Evolutionary conservation across 2,329 filamentous ascomycete species (phyloP).

Genomic region (Penicillium occitanis): DNA sequence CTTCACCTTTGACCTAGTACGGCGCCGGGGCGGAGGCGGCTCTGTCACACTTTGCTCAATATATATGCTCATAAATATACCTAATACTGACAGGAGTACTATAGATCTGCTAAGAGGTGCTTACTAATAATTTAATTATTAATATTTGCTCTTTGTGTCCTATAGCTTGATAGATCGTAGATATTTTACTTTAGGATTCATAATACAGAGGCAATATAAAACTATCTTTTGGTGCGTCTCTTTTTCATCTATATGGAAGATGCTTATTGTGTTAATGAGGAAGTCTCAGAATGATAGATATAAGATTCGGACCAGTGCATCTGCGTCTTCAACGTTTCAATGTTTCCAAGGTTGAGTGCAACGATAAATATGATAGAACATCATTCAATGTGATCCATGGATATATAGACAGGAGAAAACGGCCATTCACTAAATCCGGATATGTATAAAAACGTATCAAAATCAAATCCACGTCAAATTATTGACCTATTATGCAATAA

Average conservation of each 20-base stretch:
- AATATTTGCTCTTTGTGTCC: slow-evolving; percentile 20
- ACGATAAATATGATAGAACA: no score
- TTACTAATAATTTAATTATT: slow-evolving; percentile 20
- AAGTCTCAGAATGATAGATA: slow-evolving; percentile 38
- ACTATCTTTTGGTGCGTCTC: slow-evolving; percentile 31
- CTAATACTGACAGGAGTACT: slow-evolving; percentile 33
- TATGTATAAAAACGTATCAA: background rate
- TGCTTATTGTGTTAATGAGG: slow-evolving; percentile 26
- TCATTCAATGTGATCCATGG: no score
- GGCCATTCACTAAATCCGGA: background rate
- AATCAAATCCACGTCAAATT: background rate
- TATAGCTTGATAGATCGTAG: slow-evolving; percentile 20
- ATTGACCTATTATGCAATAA: background rate
- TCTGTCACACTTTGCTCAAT: no score
- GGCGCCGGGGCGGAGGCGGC: no score
- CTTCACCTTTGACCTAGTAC: no score
- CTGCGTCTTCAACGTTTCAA: no score
- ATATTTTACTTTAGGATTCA: slow-evolving; percentile 25
- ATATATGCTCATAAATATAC: no score
- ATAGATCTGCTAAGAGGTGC: slow-evolving; percentile 25
- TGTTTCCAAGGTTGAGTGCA: no score
- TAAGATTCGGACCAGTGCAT: slow-evolving; percentile 24
- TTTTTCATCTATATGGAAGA: slow-evolving; percentile 35
- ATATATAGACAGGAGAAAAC: background rate
- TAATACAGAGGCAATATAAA: slow-evolving; percentile 28